Evolutionary conservation across 208 protist species (phyloP).

Genomic region (Trypanosoma cruzi): DNA sequence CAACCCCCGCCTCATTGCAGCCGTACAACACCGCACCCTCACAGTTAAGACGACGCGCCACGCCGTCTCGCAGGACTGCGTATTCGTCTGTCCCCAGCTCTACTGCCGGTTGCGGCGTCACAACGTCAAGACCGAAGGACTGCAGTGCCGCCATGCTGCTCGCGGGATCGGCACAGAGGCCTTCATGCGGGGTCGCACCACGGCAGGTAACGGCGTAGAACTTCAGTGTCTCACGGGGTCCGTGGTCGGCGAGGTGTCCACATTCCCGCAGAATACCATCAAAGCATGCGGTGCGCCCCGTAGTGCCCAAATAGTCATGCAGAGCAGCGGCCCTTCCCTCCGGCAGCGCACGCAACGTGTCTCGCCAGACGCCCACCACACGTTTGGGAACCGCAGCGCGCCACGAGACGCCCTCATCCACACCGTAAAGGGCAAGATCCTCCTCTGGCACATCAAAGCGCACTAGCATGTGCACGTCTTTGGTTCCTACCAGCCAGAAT

Average conservation of each 20-base stretch:
- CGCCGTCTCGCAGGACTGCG: conserved; percentile 31
- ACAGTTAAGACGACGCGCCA: conserved; percentile 45
- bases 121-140: conserved; percentile 44
- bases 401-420: not conserved
- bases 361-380: conserved; percentile 57
- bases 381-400: conserved; percentile 36
- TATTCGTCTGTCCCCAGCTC: conserved; percentile 44
- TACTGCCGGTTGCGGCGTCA: conserved; percentile 19
- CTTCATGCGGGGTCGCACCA: conserved; percentile 28
- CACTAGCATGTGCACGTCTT: conserved; percentile 58
- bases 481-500: conserved; percentile 77
- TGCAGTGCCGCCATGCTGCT: conserved; percentile 40
- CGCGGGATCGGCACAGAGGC: conserved; percentile 57
- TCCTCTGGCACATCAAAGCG: conserved; percentile 65
- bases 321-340: conserved; percentile 22
- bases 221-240: conserved; percentile 31
- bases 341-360: conserved; percentile 27
- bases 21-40: too few relatives aligned
- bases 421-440: conserved; percentile 36
- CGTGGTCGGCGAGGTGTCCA: conserved; percentile 61
- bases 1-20: too few relatives aligned
- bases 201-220: conserved; percentile 78
- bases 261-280: conserved; percentile 56
- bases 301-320: conserved; percentile 35
- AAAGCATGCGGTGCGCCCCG: conserved; percentile 63